These are phyloP conservation scores for Pichia cabralensis DNA, from an alignment of 805 yeast genomes.

Conservation along the genomic window DNA sequence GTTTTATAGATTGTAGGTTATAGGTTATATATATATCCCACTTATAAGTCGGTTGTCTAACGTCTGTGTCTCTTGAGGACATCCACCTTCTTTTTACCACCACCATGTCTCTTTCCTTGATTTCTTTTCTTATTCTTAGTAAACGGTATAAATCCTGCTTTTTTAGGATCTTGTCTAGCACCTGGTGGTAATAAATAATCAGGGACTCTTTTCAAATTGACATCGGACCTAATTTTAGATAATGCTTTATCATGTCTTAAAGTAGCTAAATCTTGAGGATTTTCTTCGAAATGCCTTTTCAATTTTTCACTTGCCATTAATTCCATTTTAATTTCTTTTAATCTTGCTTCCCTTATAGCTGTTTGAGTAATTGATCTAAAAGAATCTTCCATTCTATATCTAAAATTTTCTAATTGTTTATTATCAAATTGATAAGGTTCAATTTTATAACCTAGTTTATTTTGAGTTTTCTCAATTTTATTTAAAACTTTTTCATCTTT, in stretches of 20 bases:
- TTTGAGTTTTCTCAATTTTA: slow-evolving; percentile 69
- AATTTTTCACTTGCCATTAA: slow-evolving; percentile 80
- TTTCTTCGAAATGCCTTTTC: slow-evolving; percentile 92
- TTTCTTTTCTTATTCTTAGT: slow-evolving; percentile 27
- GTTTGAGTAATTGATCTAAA: slow-evolving; percentile 88
- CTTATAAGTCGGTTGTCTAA: no score
- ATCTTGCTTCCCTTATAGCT: slow-evolving; percentile 87
- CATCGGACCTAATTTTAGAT: slow-evolving; percentile 73
- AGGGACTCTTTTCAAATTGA: slow-evolving; percentile 86
- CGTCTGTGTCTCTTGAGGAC: slow-evolving; percentile 38
- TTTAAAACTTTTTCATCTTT: slow-evolving; percentile 79
- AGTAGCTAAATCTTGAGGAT: slow-evolving; percentile 84
- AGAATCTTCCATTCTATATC: slow-evolving; percentile 95
- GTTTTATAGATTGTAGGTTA: no score
- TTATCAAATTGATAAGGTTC: slow-evolving; percentile 86
- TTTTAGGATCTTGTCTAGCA: slow-evolving; percentile 47
- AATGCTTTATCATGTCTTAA: slow-evolving; percentile 88
- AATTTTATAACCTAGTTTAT: slow-evolving; percentile 59
- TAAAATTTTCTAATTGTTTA: slow-evolving; percentile 88
- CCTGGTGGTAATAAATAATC: slow-evolving; percentile 80
- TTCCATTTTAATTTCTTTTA: slow-evolving; percentile 81
- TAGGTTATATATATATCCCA: no score
- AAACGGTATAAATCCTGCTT: slow-evolving; percentile 67
- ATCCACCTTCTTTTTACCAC: slow-evolving; percentile 35
- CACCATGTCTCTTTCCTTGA: slow-evolving; percentile 20